Base-by-base conservation (phyloP, 2,329 filamentous ascomycete genomes). In the Phaeosphaeriaceae sp. region DNA sequence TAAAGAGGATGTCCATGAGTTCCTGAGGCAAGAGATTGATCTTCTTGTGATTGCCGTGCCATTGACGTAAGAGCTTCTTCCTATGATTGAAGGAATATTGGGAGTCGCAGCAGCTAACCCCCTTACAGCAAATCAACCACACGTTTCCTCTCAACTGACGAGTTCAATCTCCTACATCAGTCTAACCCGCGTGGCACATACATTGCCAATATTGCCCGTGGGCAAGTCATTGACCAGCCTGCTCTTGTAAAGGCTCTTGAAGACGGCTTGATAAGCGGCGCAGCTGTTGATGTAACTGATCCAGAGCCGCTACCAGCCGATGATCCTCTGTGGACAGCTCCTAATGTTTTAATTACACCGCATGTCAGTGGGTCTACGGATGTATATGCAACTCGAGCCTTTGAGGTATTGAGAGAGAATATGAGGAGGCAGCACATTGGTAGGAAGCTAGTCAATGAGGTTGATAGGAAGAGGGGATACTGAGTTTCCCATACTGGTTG, bases 231-330 rank as follows among this genome's bases (percentile, higher is more conserved):
- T 12, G 78, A 87, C 43, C 83, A 86, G 55, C 72, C 80, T 2
- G 87, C 83, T 1, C 67, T 93, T 42, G 80, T 90, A 15, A 76
- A 76, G 1, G 86, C 87, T 0, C 73, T 92, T 9, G 73, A 83
- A 33, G 77, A 76, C 0, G 80, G 79, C 0, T 77, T 79, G 2
- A 65, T 89, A 23, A 72, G 77, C 3, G 89, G 89, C 23, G 90
- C 89, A 0, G 88, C 88, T 1, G 73, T 93, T 33, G 89, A 92
- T 66, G 89, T 93, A 1, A 88, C 89, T 1, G 88, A 92, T 52
- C 89, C 89, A 0, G 90, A 93, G 70, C 90, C 90, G 0, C 68
- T 93, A 54, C 88, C 88, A 0, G 72, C 78, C 2, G 83, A 87
- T 4, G 84, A 89, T 64, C 81, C 83, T 54, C 73, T 93, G 42